Percentiles rank a stretch among this genome's conserved stretches.
Conservation (phyloP, 2,329 filamentous ascomycete species). For the Verticillium zaregamsianum region DNA sequence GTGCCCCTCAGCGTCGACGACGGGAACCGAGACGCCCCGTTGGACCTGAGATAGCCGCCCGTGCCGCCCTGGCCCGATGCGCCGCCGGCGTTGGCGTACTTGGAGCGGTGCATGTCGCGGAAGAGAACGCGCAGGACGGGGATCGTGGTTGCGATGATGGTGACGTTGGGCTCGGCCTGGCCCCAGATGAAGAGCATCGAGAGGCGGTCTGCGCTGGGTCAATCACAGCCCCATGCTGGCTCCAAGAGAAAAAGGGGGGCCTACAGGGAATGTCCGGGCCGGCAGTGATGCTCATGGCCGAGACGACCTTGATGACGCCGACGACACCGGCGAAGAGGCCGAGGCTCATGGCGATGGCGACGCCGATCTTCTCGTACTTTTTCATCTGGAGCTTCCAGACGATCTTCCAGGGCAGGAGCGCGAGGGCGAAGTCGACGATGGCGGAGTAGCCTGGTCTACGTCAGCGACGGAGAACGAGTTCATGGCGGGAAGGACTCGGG, state of each 20-base stretch:
- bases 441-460: slow-evolving; percentile 5
- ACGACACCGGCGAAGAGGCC: slow-evolving; percentile 24
- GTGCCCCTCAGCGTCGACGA: neutral
- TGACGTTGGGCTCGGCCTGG: slow-evolving; percentile 8
- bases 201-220: neutral
- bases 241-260: neutral
- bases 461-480: neutral
- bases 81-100: neutral
- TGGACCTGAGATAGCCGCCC: neutral
- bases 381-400: slow-evolving; percentile 21
- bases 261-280: slow-evolving; percentile 5
- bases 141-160: slow-evolving; percentile 10
- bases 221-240: neutral
- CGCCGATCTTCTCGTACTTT: slow-evolving; percentile 19
- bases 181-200: slow-evolving; percentile 8
- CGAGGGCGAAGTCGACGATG: slow-evolving; percentile 5
- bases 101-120: slow-evolving; percentile 4
- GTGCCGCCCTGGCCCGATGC: neutral
- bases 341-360: slow-evolving; percentile 20
- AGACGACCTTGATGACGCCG: slow-evolving; percentile 23
- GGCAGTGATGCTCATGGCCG: slow-evolving; percentile 3
- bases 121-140: slow-evolving; percentile 9
- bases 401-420: slow-evolving; percentile 18
- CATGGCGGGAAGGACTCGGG: too few relatives aligned
- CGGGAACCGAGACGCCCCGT: neutral